phyloP scores from a whole-genome alignment of 257 asterid genomes.

The Jasminum sambac region DNA sequence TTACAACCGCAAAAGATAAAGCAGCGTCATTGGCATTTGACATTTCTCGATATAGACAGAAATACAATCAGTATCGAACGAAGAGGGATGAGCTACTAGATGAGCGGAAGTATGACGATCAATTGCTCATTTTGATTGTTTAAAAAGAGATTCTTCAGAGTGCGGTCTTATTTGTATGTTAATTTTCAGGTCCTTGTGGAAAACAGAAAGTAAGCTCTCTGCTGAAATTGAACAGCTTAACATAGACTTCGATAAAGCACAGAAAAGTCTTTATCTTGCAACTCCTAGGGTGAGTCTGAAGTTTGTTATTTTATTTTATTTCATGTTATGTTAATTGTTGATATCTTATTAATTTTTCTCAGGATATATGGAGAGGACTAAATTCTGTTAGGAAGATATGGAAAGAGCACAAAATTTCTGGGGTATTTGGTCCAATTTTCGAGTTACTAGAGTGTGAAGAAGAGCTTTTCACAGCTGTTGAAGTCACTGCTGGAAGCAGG shows the following conservation, averaged over 20 bases:
- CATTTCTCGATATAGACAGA: slow-evolving; percentile 76
- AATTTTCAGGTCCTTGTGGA: slow-evolving; percentile 79
- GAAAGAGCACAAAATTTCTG: slow-evolving; percentile 47
- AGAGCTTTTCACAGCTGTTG: slow-evolving; percentile 94
- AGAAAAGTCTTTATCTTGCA: slow-evolving; percentile 94
- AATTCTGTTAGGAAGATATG: slow-evolving; percentile 81
- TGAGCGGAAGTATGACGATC: slow-evolving; percentile 72
- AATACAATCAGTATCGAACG: slow-evolving; percentile 59
- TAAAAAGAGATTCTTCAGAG: slow-evolving; percentile 11
- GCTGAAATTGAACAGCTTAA: slow-evolving; percentile 82
- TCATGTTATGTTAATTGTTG: slow-evolving; percentile 9
- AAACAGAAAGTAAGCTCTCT: slow-evolving; percentile 64
- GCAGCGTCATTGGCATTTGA: slow-evolving; percentile 55
- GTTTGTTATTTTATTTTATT: neutral
- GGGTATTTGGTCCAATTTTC: slow-evolving; percentile 84
- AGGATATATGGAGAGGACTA: slow-evolving; percentile 98
- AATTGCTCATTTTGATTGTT: slow-evolving; percentile 22
- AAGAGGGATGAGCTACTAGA: slow-evolving; percentile 82
- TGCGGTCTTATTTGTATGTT: slow-evolving; percentile 27
- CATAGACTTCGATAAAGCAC: slow-evolving; percentile 87
- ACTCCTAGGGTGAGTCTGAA: slow-evolving; percentile 88
- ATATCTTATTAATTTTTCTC: slow-evolving; percentile 23
- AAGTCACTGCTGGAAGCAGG: slow-evolving; percentile 99
- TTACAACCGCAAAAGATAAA: slow-evolving; percentile 66
- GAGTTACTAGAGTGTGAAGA: slow-evolving; percentile 96